Percentiles rank a stretch among this genome's conserved stretches.
phyloP scores from a whole-genome alignment of 2,329 filamentous ascomycete genomes.

The Hirsutella rhossiliensis region DNA sequence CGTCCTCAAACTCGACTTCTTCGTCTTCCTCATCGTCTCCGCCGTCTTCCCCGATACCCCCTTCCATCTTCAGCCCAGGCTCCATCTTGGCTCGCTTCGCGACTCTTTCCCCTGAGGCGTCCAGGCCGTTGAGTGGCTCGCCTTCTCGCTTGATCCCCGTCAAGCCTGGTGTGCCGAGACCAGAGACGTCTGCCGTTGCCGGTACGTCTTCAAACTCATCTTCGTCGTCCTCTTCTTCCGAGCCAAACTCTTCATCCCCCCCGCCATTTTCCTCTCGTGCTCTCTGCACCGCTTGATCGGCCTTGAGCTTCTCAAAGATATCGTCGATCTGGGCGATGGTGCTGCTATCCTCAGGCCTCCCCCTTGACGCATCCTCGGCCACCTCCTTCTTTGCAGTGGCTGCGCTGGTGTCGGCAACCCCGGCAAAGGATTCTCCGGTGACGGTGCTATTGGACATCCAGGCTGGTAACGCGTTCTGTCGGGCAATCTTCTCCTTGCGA shows the following conservation, averaged over 20 bases:
- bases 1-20: conserved; percentile 38
- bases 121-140: conserved; percentile 9
- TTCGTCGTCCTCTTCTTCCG: conserved; percentile 28
- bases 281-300: conserved; percentile 39
- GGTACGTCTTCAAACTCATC: conserved; percentile 39
- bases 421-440: conserved; percentile 47
- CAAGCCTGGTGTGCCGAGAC: conserved; percentile 11
- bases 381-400: conserved; percentile 25
- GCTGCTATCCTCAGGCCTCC: conserved; percentile 31
- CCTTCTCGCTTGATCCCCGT: conserved; percentile 16
- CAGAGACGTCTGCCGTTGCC: conserved; percentile 15
- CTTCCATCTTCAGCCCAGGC: conserved; percentile 20
- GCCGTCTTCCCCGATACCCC: conserved; percentile 11
- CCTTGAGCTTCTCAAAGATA: conserved; percentile 55
- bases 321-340: conserved; percentile 50
- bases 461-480: conserved; percentile 56
- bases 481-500: conserved; percentile 52
- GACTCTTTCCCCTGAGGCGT: conserved; percentile 27
- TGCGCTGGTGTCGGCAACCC: conserved; percentile 8
- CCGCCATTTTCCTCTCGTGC: conserved; percentile 13
- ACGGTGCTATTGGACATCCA: conserved; percentile 66
- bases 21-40: conserved; percentile 30
- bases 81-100: conserved; percentile 53
- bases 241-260: conserved; percentile 20
- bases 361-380: conserved; percentile 31